Base-by-base conservation (phyloP, 2,329 filamentous ascomycete genomes). In the Graphilbum fragrans region DNA sequence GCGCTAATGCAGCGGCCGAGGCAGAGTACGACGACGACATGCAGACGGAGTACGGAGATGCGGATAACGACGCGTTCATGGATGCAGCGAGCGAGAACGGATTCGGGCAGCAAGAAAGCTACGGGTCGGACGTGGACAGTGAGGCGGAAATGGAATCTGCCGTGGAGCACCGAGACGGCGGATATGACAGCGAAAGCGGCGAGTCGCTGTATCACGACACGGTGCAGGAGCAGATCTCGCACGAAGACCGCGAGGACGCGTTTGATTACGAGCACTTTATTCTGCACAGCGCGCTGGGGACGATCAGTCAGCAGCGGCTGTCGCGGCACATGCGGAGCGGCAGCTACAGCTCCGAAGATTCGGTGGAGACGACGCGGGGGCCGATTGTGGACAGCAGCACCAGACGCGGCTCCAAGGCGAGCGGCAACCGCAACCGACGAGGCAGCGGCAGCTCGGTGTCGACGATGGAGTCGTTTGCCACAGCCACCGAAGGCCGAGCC, bases 241-340 rank as follows among this genome's bases (percentile, higher is more conserved):
- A 96, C 53, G 90, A 96, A 62, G 87, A 95, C 58, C 82, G 90
- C 18, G 80, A 88, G 50, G 90, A 96, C 58, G 88, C 88, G 1
- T 96, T 96, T 54, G 90, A 96, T 58, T 96, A 96, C 48, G 85
- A 94, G 58, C 81, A 94, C 56, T 95, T 95, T 62, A 94, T 94
- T 58, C 69, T 95, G 14, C 87, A 95, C 58, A 94, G 86, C 50
- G 86, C 87, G 11, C 80, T 95, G 72, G 87, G 86, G 6, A 86
- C 73, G 3, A 80, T 86, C 54, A 78, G 72, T 49, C 65, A 70
- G 44, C 64, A 66, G 45, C 61, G 65, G n/a, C 59, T 70, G 44
- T 56, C 55, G 5, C 58, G 63, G 32, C 60, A 66, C 42, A 58
- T 53, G 6, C 76, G 74, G 49, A 58, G 55, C 34, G 65, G 63